Evolutionary conservation across 257 asterid genomes (phyloP), one percentile per base, ranked within the genome.

Genomic region (Parsonsia alboflavescens): DNA sequence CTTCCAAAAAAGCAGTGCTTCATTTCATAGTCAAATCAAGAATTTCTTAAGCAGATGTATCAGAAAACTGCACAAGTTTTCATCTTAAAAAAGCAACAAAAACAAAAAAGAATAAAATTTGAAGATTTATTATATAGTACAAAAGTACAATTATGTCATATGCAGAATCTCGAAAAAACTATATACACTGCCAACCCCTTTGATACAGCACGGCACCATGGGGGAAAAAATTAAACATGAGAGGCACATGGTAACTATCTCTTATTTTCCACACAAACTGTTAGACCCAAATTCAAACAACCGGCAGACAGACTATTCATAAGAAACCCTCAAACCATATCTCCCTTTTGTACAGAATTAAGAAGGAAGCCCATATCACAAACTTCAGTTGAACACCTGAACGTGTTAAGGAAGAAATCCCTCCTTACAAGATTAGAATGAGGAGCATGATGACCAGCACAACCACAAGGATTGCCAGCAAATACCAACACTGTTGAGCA

Each of bases 401-500:
- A 52, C 39, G 28, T 57, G 49, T 36, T 17, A 4, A 30, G 68
- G 10, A 62, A 62, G 19, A 13, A 33, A 58, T 16, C 11, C 49
- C 44, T 36, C 73, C 6, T 54, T 69, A 76, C 46, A 76, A 67
- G 52, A 76, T 58, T 33, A 69, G 75, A 53, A 76, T 68, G 10
- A 76, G 67, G 10, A 75, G 71, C 59, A 69, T 6, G 17, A 70
- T 59, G 52, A 76, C 62, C 75, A 76, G 64, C 75, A 68, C 74
- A 30, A 75, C 68, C 69, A 75, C 74, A 17, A 68, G 30, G 19
- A 75, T 33, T 57, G 79, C 79, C 68, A 75, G 68, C 74, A 76
- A 71, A 75, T 75, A 76, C 80, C 80, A 76, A 36, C 80, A 76
- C 80, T 76, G 80, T 76, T 30, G 64, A 70, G 68, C 24, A 30